Base-by-base conservation (phyloP, 1,284 basidiomycete genomes). In the Irpex lacteus region DNA sequence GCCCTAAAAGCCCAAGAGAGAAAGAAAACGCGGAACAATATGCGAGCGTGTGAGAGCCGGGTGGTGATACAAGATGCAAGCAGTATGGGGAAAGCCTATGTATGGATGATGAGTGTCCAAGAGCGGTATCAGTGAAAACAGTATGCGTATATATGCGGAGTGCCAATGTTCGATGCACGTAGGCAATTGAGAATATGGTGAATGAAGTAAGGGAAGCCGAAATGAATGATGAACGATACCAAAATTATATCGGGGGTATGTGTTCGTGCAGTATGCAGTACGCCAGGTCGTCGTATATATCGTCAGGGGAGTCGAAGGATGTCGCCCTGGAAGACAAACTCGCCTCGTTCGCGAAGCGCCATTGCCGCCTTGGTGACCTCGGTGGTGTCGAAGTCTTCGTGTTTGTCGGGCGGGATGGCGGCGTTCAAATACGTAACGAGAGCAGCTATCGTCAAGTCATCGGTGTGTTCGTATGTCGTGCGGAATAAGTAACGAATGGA, bases 331-430 rank as follows among this genome's bases (percentile, higher is more conserved):
- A 88, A 81, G 32, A 80, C 71, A 36, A 87, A 77, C 60, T 80
- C 75, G 1, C 85, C 84, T 65, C 80, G 79, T 60, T 86, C 85
- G 63, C 82, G 81, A 58, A 89, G 72, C 11, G 78, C 73, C 15
- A 77, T 82, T n/a, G 83, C 84, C 9, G 82, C 83, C 64, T 82
- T 82, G 9, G 82, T 84, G 9, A 91, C 88, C 75, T 91, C 89
- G 2, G 80, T 80, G 9, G 88, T 89, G 72, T 91, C 90, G 66
- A 90, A 91, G 67, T 92, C 89, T 76, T 91, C 89, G 72, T 90
- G 85, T 74, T 90, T 91, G 73, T 91, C 89, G 11, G 78, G 79
- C 2, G 89, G 90, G 78, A 91, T 83, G 6, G 87, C 88, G 2
- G 89, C 85, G 69, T 91, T 91, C 62, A 91, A 79, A 72, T 89